A percentile compares a stretch with the other conserved stretches of the same genome.
These are phyloP conservation scores for Luffa acutangula DNA, from an alignment of 306 rosid species.

Conservation along the genomic window DNA sequence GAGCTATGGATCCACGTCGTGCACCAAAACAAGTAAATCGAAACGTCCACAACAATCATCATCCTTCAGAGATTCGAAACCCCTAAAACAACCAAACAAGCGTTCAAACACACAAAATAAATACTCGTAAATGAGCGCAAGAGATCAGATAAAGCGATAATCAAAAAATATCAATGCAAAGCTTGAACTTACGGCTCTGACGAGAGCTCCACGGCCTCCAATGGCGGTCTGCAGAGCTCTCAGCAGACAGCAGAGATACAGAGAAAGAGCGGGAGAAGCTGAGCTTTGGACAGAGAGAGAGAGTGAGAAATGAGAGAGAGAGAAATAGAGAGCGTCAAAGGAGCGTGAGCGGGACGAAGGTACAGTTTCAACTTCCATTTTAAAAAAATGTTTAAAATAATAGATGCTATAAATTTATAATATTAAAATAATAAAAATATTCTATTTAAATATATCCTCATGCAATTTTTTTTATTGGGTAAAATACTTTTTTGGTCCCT, in stretches of 20 bases:
- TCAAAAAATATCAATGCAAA: neutral
- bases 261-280: conserved; percentile 4
- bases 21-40: conserved; percentile 10
- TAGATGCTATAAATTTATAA: neutral
- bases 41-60: conserved; percentile 11
- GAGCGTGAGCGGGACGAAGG: conserved; percentile 53
- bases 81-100: neutral
- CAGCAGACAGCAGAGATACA: neutral
- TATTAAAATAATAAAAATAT: neutral
- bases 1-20: conserved; percentile 21
- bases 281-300: neutral
- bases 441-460: neutral
- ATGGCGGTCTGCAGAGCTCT: conserved; percentile 17
- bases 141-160: neutral
- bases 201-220: conserved; percentile 30
- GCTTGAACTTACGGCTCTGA: conserved; percentile 21
- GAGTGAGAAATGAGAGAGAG: neutral
- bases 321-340: neutral
- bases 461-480: neutral
- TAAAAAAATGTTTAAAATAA: neutral
- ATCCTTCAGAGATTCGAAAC: conserved; percentile 7
- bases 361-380: conserved; percentile 53
- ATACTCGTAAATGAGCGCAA: neutral
- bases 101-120: conserved; percentile 6
- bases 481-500: too few relatives aligned